Base-by-base conservation (phyloP, 805 yeast genomes). In the Candida anglica region DNA sequence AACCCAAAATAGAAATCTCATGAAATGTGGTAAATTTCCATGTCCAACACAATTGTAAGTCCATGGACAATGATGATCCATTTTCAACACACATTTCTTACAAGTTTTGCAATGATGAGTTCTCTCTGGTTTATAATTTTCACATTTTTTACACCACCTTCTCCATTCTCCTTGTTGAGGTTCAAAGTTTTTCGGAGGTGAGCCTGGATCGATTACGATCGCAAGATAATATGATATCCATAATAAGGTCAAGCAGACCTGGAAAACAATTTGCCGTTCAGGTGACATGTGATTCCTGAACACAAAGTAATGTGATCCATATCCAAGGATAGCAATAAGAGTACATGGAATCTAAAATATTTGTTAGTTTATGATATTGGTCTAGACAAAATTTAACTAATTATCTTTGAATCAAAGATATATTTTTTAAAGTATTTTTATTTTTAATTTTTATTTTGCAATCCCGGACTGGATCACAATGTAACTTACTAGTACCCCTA, bases 51-150 rank as follows among this genome's bases (percentile, higher is more conserved):
- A 89, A 52, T 86, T 89, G 56, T 77, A 74, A 0, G 95, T 86
- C 96, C 96, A 89, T 0, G 96, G 96, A 53, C 82, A 68, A 60
- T 88, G 96, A 53, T 88, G 97, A 55, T 88, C 97, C 96, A 88
- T 89, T 51, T 76, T 74, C 37, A 88, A 54, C n/a, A 88, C 81
- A 56, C 96, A 88, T 26, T 41, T 46, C n/a, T 73, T 66, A 50
- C 94, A 86, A 1, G 76, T 71, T 46, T 81, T 81, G 55, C 96
- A 88, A 60, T 88, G 96, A 52, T 88, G 96, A 3, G 86, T 51
- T 40, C 96, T 60, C 49, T 81, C 91, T 0, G 96, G 96, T 52
- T 88, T 88, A 57, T 72, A 78, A 25, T 55, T 58, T 25, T 77
- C 45, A 56, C 96, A 88, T 53, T 85, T 86, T 37, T 67, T 58